phyloP scores from a whole-genome alignment of 495 filamentous ascomycete genomes.

The Schizothecium vesticola region DNA sequence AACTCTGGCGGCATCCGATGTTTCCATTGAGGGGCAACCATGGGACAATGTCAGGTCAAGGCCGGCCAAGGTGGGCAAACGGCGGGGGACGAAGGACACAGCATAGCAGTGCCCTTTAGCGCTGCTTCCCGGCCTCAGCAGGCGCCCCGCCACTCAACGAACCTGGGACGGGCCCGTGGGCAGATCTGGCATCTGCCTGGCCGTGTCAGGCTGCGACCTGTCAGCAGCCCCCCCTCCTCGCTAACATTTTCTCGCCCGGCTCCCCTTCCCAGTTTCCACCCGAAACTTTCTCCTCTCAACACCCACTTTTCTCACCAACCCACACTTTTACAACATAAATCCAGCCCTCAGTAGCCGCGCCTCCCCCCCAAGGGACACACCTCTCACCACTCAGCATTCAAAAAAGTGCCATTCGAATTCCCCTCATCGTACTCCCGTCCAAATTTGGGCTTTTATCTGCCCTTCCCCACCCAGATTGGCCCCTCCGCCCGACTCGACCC shows the following conservation, averaged over 20 bases:
- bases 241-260: not conserved
- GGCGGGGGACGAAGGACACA: too few species aligned
- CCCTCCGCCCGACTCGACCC: conserved; percentile 15
- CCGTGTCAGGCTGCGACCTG: not conserved
- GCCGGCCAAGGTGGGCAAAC: not conserved
- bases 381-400: not conserved
- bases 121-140: not conserved
- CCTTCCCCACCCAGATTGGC: conserved; percentile 12
- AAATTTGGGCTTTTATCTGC: conserved; percentile 12
- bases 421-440: not conserved
- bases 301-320: conserved; percentile 13
- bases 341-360: not conserved
- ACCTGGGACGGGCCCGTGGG: not conserved
- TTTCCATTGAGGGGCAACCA: not conserved
- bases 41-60: not conserved
- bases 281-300: conserved; percentile 12
- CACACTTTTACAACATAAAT: conserved; percentile 2
- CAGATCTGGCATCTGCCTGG: not conserved
- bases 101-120: not conserved
- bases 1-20: not conserved
- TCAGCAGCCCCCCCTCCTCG: not conserved
- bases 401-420: not conserved
- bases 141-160: not conserved
- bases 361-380: not conserved
- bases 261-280: conserved; percentile 2